phyloP scores from a whole-genome alignment of 176 grass and related monocot genomes.

The Chrysopogon serrulatus region DNA sequence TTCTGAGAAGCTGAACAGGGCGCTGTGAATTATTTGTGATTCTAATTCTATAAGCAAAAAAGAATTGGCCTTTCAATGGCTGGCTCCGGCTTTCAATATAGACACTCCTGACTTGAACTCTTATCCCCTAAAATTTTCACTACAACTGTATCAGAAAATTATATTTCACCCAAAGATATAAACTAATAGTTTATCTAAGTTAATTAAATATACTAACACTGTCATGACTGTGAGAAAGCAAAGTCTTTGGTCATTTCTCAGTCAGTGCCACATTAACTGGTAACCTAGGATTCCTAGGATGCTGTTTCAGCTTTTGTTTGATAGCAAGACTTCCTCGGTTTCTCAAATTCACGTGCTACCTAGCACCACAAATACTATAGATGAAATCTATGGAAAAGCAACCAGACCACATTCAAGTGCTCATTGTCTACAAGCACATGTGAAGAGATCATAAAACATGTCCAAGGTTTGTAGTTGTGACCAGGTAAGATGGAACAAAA shows the following conservation, averaged over 20 bases:
- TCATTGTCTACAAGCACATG: conserved; percentile 13
- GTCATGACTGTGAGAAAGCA: neutral
- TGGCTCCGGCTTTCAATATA: conserved; percentile 82
- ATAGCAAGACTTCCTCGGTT: neutral
- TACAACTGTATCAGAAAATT: conserved; percentile 18
- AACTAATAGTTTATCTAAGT: neutral
- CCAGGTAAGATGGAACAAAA: neutral
- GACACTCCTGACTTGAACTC: conserved; percentile 86
- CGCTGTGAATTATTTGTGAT: conserved; percentile 76
- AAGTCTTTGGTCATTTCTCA: neutral
- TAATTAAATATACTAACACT: neutral
- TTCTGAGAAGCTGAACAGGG: conserved; percentile 74
- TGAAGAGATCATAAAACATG: neutral
- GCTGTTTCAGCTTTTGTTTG: neutral
- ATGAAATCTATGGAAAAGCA: conserved; percentile 7
- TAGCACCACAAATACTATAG: neutral
- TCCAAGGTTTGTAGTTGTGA: neutral
- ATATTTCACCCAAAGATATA: neutral
- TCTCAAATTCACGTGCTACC: neutral
- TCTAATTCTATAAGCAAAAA: conserved; percentile 85
- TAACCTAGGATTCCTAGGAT: neutral
- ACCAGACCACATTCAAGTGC: neutral
- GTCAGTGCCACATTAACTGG: neutral
- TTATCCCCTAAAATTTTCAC: conserved; percentile 54
- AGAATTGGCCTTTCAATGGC: conserved; percentile 74